These are phyloP conservation scores for Hygrocybe punicea DNA, from an alignment of 768 basidiomycete genomes.

Conservation along the genomic window DNA sequence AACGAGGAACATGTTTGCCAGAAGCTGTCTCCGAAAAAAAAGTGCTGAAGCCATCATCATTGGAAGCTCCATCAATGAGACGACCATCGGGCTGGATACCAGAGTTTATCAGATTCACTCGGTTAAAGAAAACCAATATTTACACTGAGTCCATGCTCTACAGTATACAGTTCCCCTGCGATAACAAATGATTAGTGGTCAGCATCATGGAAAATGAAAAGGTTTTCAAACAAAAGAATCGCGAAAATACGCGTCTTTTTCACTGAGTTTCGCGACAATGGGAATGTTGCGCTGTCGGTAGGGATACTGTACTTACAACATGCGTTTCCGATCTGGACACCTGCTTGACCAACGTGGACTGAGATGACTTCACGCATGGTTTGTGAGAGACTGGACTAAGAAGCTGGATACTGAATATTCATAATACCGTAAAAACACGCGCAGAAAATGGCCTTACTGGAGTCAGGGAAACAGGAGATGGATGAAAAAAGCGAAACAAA, in stretches of 20 bases:
- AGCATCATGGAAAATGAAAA: slow-evolving; percentile 35
- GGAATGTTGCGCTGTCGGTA: slow-evolving; percentile 7
- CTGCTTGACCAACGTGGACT: slow-evolving; percentile 97
- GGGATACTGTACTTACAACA: slow-evolving; percentile 71
- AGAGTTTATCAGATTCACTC: slow-evolving; percentile 19
- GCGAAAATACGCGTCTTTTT: slow-evolving; percentile 35
- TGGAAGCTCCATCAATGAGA: slow-evolving; percentile 68
- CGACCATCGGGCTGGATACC: slow-evolving; percentile 84
- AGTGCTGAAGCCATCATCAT: slow-evolving; percentile 93
- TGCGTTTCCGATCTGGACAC: slow-evolving; percentile 97
- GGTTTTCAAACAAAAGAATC: slow-evolving; percentile 20
- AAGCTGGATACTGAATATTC: no score
- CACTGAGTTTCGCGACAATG: slow-evolving; percentile 16
- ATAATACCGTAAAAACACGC: not conserved
- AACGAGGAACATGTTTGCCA: slow-evolving; percentile 96
- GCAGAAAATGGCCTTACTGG: no score
- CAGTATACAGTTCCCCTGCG: slow-evolving; percentile 95
- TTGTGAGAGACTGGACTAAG: not conserved
- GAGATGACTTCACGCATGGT: slow-evolving; percentile 96
- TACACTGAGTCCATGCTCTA: slow-evolving; percentile 97
- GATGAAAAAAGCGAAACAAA: no score
- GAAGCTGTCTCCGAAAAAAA: slow-evolving; percentile 98
- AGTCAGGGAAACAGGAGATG: no score
- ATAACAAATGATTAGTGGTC: slow-evolving; percentile 27
- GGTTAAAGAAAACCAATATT: slow-evolving; percentile 36